Conservation (phyloP, 1,139 yeast species). For the Candida buenavistaensis region DNA sequence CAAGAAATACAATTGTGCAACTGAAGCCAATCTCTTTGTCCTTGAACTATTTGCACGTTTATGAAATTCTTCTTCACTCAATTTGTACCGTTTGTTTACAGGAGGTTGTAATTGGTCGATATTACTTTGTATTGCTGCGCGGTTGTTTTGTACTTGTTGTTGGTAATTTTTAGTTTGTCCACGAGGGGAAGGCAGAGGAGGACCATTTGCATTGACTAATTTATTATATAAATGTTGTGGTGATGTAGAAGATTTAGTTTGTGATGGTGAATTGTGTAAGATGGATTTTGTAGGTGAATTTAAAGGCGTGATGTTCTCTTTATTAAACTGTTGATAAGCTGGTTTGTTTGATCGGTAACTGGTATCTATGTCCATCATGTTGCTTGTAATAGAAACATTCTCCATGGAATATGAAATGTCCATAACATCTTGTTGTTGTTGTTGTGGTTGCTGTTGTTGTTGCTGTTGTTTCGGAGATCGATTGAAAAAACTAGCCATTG, state of each 20-base stretch:
- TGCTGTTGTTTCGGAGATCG: slow-evolving; percentile 23
- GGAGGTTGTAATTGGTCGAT: slow-evolving; percentile 35
- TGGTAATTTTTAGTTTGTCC: slow-evolving; percentile 8
- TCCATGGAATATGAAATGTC: slow-evolving; percentile 49
- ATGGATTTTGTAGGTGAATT: slow-evolving; percentile 44
- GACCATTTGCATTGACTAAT: background rate
- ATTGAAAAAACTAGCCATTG: slow-evolving; percentile 24
- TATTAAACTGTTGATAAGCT: slow-evolving; percentile 24
- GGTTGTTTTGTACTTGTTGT: slow-evolving; percentile 6
- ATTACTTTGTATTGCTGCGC: slow-evolving; percentile 22
- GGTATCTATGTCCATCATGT: slow-evolving; percentile 49
- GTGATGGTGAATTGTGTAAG: slow-evolving; percentile 33
- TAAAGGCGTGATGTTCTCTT: slow-evolving; percentile 48
- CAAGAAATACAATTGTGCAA: slow-evolving; percentile 77
- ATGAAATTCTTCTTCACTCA: slow-evolving; percentile 47
- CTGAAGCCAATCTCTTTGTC: slow-evolving; percentile 84
- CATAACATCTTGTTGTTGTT: slow-evolving; percentile 13
- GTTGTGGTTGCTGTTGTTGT: background rate
- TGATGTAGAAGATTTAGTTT: slow-evolving; percentile 8
- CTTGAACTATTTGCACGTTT: slow-evolving; percentile 68
- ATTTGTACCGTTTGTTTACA: slow-evolving; percentile 16
- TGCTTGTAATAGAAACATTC: slow-evolving; percentile 39
- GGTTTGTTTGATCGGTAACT: slow-evolving; percentile 22
- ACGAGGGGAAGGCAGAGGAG: slow-evolving; percentile 9
- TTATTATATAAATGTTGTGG: slow-evolving; percentile 3